Conservation (phyloP, 192 early-diverging fungal genomes). For the Entophlyctis luteolus region DNA sequence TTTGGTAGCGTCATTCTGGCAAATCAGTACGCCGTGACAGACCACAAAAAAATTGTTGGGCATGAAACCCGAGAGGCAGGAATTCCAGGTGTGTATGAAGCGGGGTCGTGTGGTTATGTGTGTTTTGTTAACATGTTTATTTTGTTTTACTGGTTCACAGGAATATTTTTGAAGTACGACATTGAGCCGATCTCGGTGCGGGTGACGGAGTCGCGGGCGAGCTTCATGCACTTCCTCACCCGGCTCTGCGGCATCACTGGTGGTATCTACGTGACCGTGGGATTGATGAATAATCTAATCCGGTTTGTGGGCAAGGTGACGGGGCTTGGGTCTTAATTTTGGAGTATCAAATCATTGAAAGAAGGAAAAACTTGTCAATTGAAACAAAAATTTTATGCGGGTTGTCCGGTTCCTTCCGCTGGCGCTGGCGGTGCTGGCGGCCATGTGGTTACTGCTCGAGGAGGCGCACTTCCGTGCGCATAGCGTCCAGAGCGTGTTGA, state of each 20-base stretch:
- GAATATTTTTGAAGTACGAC: constrained; percentile 87
- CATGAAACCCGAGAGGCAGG: constrained; percentile 30
- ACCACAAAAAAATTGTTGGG: constrained; percentile 48
- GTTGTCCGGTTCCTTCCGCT: too few relatives aligned
- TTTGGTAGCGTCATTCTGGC: constrained; percentile 63
- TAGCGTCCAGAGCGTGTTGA: too few relatives aligned
- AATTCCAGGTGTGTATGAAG: constrained; percentile 38
- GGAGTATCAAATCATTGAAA: not conserved
- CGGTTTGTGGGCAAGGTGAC: constrained; percentile 15
- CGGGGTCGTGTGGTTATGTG: not conserved
- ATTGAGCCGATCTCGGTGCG: constrained; percentile 84
- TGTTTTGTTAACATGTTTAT: not conserved
- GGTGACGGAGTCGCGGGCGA: constrained; percentile 61
- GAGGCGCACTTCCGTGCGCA: too few relatives aligned
- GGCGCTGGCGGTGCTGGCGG: too few relatives aligned
- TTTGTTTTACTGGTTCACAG: constrained; percentile 22
- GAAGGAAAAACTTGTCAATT: not conserved
- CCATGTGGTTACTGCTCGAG: too few relatives aligned
- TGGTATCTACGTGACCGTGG: constrained; percentile 48
- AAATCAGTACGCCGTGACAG: constrained; percentile 93
- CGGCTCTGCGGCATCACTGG: constrained; percentile 83
- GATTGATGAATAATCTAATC: constrained; percentile 25
- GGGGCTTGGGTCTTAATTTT: too few relatives aligned
- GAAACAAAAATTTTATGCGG: too few relatives aligned
- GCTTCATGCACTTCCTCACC: constrained; percentile 70